A percentile compares a stretch with the other conserved stretches of the same genome.
Conservation (phyloP, 371 early-diverging fungal species). For the Mucor indicus region DNA sequence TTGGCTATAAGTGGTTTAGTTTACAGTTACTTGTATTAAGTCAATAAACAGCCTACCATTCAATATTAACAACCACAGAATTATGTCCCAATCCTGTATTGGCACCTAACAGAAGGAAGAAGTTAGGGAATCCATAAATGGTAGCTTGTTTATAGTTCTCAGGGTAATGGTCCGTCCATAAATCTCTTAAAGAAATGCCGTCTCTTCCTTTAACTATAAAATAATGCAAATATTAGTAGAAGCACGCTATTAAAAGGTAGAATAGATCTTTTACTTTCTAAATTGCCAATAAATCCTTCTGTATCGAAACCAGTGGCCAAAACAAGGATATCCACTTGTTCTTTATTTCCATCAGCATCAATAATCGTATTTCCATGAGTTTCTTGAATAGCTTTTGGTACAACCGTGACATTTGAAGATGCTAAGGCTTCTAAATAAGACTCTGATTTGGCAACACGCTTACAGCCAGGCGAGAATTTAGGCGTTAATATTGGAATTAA, state of each 20-base stretch:
- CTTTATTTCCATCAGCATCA: conserved; percentile 32
- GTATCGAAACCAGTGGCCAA: conserved; percentile 65
- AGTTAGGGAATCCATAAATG: conserved; percentile 38
- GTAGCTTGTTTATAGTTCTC: conserved; percentile 25
- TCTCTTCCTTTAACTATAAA: conserved; percentile 20
- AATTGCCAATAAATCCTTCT: conserved; percentile 30
- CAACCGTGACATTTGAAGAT: conserved; percentile 46
- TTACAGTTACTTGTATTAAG: not conserved
- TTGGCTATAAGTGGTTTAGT: conserved; percentile 11
- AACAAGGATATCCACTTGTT: conserved; percentile 53
- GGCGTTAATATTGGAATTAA: conserved; percentile 37
- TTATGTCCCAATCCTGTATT: conserved; percentile 33
- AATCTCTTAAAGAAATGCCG: conserved; percentile 6
- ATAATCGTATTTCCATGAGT: conserved; percentile 39
- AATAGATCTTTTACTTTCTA: not conserved
- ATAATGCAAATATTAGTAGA: not conserved
- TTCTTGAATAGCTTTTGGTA: conserved; percentile 32
- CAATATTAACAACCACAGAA: conserved; percentile 33
- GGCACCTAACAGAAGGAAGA: conserved; percentile 41
- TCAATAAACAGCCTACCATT: conserved; percentile 9
- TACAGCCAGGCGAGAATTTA: conserved; percentile 52
- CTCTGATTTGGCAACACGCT: conserved; percentile 54
- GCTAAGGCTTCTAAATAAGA: conserved; percentile 48
- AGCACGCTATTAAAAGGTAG: not conserved
- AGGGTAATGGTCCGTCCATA: conserved; percentile 12